Evolutionary conservation across 176 grass and related monocot species (phyloP), one percentile per base, ranked within the genome.

Genomic region (Bothriochloa decipiens): DNA sequence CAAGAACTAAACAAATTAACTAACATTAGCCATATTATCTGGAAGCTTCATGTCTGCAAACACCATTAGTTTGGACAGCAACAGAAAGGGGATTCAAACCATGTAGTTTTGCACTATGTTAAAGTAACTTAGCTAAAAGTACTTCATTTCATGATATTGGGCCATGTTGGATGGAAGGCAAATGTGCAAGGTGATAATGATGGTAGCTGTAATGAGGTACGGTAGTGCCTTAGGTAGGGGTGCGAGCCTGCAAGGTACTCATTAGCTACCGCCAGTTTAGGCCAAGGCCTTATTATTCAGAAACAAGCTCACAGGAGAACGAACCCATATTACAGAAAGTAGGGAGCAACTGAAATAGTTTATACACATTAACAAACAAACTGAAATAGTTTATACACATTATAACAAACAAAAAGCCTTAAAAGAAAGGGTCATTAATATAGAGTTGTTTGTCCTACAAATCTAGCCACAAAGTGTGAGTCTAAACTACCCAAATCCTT

Each of bases 341-440:
- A 77, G 74, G 73, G 49, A 57, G 36, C 22, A 70, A 71, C 50
- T 11, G 12, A 72, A 71, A 60, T 23, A 63, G 62, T 64, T 78
- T 71, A 61, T 13, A 65, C 15, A 79, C 13, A 49, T 49, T 13
- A 49, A 13, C 74, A 72, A 35, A 78, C 50, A 73, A 58, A 16
- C 50, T 11, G 12, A 72, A 71, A 60, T 23, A 63, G 62, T 64
- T 78, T 71, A 61, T 13, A 65, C 15, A 79, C 13, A 49, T 49
- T 49, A 5, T 13, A 49, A 13, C 74, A 72, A 35, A 78, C 50
- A 73, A 58, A 16, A 71, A 58, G 15, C 8, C 68, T 22, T 28
- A 39, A 22, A 36, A 45, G 16, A 17, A 84, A 40, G 3, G 46
- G 60, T 52, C 33, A 29, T 29, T 55, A 45, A 75, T 49, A 66